phyloP scores from a whole-genome alignment of 129 eudicot species.

The Erigeron canadensis region DNA sequence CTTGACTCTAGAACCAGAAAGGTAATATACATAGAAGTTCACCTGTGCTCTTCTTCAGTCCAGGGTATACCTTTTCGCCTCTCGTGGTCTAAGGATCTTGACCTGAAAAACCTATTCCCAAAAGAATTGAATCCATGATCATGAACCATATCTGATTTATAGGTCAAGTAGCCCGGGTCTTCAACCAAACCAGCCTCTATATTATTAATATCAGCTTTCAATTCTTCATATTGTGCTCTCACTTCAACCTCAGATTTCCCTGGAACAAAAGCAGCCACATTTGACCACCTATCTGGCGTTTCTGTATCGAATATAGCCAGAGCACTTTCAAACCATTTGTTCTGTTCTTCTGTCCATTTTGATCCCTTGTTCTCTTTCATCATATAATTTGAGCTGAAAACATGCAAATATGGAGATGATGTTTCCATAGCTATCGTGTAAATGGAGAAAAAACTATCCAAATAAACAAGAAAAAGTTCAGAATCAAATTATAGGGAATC shows the following conservation, averaged over 20 bases:
- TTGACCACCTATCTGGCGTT: slow-evolving; percentile 77
- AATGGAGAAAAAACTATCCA: slow-evolving; percentile 25
- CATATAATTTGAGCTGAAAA: slow-evolving; percentile 39
- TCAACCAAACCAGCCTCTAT: slow-evolving; percentile 86
- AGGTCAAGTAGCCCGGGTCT: slow-evolving; percentile 50
- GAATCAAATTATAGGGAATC: slow-evolving; percentile 27
- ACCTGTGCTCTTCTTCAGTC: slow-evolving; percentile 99
- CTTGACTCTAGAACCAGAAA: background rate
- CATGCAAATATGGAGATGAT: slow-evolving; percentile 42
- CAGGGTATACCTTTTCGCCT: slow-evolving; percentile 92
- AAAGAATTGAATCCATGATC: slow-evolving; percentile 37
- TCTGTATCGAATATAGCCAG: slow-evolving; percentile 68
- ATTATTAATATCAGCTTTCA: slow-evolving; percentile 72
- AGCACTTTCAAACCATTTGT: slow-evolving; percentile 86
- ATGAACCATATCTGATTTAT: slow-evolving; percentile 55
- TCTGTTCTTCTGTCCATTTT: slow-evolving; percentile 85
- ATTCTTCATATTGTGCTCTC: slow-evolving; percentile 61
- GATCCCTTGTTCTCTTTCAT: slow-evolving; percentile 51
- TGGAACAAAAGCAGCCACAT: slow-evolving; percentile 75
- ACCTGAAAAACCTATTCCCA: slow-evolving; percentile 49
- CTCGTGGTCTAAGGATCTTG: slow-evolving; percentile 65
- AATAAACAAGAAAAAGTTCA: slow-evolving; percentile 5
- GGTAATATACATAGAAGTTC: slow-evolving; percentile 11
- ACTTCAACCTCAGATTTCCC: slow-evolving; percentile 86
- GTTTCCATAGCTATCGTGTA: slow-evolving; percentile 51